phyloP scores from a whole-genome alignment of 1,284 basidiomycete species.

The Golubevia sp. region DNA sequence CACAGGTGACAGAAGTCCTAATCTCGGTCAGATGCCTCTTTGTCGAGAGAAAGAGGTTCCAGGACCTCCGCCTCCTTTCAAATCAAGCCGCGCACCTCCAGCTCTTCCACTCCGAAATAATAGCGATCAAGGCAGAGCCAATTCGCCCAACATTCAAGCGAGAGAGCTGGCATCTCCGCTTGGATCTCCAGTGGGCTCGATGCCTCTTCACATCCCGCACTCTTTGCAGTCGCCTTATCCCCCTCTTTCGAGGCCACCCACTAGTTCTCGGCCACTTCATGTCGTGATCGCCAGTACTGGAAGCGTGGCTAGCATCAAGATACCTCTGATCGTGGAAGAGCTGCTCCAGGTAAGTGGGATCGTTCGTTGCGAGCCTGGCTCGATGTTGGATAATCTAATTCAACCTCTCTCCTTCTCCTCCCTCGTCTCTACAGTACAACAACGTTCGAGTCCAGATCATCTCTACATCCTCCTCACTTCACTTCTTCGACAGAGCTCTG shows the following conservation, averaged over 20 bases:
- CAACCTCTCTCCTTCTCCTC: too few species aligned
- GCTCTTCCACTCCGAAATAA: background rate
- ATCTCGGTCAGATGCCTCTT: constrained; percentile 4
- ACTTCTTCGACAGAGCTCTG: constrained; percentile 73
- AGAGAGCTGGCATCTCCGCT: background rate
- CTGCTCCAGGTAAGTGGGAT: constrained; percentile 70
- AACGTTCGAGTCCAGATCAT: constrained; percentile 82
- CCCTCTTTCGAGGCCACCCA: constrained; percentile 28
- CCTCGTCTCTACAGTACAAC: constrained; percentile 68
- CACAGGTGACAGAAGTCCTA: background rate
- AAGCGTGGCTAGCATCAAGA: constrained; percentile 91
- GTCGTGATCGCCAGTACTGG: constrained; percentile 85
- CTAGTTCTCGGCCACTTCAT: constrained; percentile 62
- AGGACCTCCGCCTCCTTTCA: constrained; percentile 17
- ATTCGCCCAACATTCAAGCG: background rate
- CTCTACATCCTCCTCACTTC: constrained; percentile 76
- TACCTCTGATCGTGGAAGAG: constrained; percentile 81
- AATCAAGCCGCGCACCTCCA: constrained; percentile 2
- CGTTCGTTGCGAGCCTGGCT: background rate
- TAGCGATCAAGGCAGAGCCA: background rate
- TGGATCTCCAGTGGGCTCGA: background rate
- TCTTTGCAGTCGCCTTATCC: constrained; percentile 46
- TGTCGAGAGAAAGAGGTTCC: constrained; percentile 14
- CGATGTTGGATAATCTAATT: background rate
- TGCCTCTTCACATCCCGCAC: constrained; percentile 15